phyloP scores from a whole-genome alignment of 345 rosid genomes.

The Fremontodendron californicum region DNA sequence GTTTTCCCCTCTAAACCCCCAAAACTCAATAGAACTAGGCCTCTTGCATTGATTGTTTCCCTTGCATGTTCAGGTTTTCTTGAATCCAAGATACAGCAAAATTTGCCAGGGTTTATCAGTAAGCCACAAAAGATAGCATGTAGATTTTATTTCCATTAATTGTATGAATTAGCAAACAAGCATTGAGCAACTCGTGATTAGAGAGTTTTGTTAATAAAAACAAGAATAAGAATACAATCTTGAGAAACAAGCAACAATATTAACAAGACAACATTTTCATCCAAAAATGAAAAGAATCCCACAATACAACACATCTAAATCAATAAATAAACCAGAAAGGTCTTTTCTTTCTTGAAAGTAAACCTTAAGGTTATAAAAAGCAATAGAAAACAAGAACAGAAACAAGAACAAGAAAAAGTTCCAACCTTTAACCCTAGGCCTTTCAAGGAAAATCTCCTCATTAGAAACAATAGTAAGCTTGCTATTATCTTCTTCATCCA shows the following conservation, averaged over 20 bases:
- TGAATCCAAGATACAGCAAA: not conserved
- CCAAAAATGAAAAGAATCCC: not conserved
- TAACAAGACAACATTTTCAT: not conserved
- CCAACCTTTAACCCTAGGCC: constrained; percentile 54
- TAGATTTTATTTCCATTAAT: not conserved
- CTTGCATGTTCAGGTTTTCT: not conserved
- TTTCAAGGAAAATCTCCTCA: constrained; percentile 58
- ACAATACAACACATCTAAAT: not conserved
- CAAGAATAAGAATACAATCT: not conserved
- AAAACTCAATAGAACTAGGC: not conserved
- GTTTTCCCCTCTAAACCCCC: not conserved
- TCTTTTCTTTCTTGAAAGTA: not conserved
- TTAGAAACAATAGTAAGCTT: constrained; percentile 68
- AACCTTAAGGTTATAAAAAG: not conserved
- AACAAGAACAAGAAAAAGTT: not conserved
- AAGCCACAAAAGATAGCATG: not conserved
- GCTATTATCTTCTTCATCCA: constrained; percentile 53
- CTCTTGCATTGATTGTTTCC: not conserved
- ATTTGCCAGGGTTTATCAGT: not conserved
- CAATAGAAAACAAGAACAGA: not conserved
- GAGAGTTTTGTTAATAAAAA: not conserved
- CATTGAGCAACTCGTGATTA: not conserved
- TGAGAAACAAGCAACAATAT: not conserved
- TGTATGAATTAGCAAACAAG: not conserved
- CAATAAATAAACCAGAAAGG: not conserved